Base-by-base conservation (phyloP, 2,329 filamentous ascomycete species). In the Fusarium coffeatum region DNA sequence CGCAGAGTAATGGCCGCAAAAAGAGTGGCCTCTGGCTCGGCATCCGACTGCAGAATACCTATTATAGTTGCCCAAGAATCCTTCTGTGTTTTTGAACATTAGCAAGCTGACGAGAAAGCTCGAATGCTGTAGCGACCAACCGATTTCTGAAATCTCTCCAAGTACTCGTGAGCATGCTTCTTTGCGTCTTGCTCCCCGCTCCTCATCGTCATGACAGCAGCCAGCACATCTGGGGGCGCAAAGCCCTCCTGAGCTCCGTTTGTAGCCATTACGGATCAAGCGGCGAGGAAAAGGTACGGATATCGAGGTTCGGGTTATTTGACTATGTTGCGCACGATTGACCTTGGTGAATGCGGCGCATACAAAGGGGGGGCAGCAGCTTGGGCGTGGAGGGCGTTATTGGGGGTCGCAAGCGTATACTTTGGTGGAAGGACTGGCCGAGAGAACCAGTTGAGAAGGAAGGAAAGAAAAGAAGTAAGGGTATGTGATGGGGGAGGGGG, bases 81-180 rank as follows among this genome's bases (percentile, higher is more conserved):
- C 78, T 92, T 87, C 93, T 97, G 78, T 56, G 70, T n/a, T 30
- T 20, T 45, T 15, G 22, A n/a, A 23, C 3, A 34, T 74, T 50
- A 77, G 71, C 42, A 34, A 45, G 22, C 28, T 25, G 16, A 8
- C 20, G 16, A 32, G 20, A 27, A 8, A 46, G 16, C 6, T 9
- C 23, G 15, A 25, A 28, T 8, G 15, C 30, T 49, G 43, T 18
- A n/a, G 45, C 30, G 16, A 76, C 81, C 59, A 82, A 97, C 95
- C 80, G 96, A 98, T 89, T 99, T 99, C 87, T 99, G 96, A 82
- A 98, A 99, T 75, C 89, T 90, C 82, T 97, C 93, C 65, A 99
- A 86, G 79, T 91, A 99, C 79, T 95, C 90, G 78, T 98, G 94
- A 64, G 93, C 94, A 80, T 94, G 92, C 79, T 92, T 91, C 85